phyloP scores from a whole-genome alignment of 345 rosid species.

The Conringia planisiliqua region DNA sequence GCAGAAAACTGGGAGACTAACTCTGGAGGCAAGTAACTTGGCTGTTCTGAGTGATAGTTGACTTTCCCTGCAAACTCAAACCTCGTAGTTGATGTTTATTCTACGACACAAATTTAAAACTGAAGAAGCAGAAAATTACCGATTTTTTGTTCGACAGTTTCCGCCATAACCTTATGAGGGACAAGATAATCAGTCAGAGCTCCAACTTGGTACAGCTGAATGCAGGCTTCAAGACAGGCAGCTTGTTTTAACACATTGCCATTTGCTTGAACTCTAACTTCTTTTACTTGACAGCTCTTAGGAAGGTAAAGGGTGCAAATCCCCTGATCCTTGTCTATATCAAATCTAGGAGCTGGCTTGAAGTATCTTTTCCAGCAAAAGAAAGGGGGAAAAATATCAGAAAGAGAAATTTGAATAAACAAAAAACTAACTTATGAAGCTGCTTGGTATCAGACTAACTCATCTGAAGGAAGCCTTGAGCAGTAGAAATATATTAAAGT shows the following conservation, averaged over 20 bases:
- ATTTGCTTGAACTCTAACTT: slow-evolving; percentile 42
- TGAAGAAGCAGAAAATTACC: slow-evolving; percentile 34
- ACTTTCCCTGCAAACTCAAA: slow-evolving; percentile 43
- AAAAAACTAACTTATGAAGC: neutral
- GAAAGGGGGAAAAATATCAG: neutral
- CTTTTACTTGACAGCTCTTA: slow-evolving; percentile 57
- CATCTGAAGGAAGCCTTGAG: slow-evolving; percentile 85
- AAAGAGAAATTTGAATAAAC: neutral
- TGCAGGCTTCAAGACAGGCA: slow-evolving; percentile 88
- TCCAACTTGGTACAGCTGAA: slow-evolving; percentile 56
- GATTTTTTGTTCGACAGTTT: slow-evolving; percentile 38
- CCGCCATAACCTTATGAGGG: slow-evolving; percentile 66
- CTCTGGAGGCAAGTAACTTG: slow-evolving; percentile 69
- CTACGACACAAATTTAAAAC: neutral
- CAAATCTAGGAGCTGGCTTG: slow-evolving; percentile 65
- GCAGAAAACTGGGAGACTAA: slow-evolving; percentile 39
- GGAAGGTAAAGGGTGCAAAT: slow-evolving; percentile 61
- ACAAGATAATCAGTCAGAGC: slow-evolving; percentile 82
- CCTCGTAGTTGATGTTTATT: neutral
- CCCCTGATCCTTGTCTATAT: slow-evolving; percentile 40
- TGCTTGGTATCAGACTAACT: slow-evolving; percentile 43
- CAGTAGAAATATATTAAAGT: slow-evolving; percentile 69
- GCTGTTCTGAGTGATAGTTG: slow-evolving; percentile 51
- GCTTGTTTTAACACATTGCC: slow-evolving; percentile 46
- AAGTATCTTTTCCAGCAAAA: slow-evolving; percentile 54